Evolutionary conservation across 768 basidiomycete genomes (phyloP), one percentile per base, ranked within the genome.

Genomic region (Amanita rubescens): DNA sequence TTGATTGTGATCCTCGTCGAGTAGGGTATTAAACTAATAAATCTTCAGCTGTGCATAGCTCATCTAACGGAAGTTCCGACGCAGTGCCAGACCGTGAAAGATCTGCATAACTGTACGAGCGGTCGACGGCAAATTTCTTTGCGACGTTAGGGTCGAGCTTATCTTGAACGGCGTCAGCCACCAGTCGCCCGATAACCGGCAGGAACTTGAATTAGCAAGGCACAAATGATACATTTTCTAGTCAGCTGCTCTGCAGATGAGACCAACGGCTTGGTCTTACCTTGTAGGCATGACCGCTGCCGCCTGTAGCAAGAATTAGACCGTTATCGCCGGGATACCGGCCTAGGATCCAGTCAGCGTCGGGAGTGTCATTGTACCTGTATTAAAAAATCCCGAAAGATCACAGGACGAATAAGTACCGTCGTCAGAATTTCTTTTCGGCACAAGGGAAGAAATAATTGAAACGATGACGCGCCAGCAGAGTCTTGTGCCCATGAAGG

Each of bases 311-410:
- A 25, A 97, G 66, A 49, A 94, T 66, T 10, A 97, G 63, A 5
- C 77, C 77, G 22, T 71, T 67, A 58, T 84, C 76, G 12, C 66
- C 65, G 22, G 77, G 75, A 58, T 87, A 80, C 55, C 70, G 79
- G 22, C 93, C 90, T 58, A 97, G 90, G 39, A 96, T 71, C 90
- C 92, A 97, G 66, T 97, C 79, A 3, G 82, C 85, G 61, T 94
- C 87, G 1, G 83, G 77, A 4, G 92, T 82, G 60, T 96, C 94
- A 20, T 85, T 85, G 65, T 97, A 97, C 91, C 91, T 94, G 57
- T 43, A 41, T 30, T 25, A 42, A 10, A 24, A 35, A 33, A 47
- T 30, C 27, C 27, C 20, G 27, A 44, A 35, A 10, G 19, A 19
- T 19, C 10, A 8, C 19, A 30, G 52, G 19, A 32, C 7, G 39